Percentiles rank a stretch among this genome's conserved stretches.
phyloP scores from a whole-genome alignment of 306 rosid species.

The Coriaria nepalensis region DNA sequence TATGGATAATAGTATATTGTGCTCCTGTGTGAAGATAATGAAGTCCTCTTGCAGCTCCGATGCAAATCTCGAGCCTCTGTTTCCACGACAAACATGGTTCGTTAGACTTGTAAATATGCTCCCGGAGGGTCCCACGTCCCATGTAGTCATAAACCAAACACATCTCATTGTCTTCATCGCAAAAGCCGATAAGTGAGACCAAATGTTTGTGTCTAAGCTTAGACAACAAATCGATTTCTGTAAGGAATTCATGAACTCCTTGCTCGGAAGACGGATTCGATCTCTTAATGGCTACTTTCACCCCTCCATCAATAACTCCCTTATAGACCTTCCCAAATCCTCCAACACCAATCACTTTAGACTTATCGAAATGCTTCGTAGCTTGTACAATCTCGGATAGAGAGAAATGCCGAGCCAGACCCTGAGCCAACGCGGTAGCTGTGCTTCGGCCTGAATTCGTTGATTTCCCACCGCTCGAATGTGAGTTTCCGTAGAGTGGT shows the following conservation, averaged over 20 bases:
- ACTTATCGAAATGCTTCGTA: slow-evolving; percentile 28
- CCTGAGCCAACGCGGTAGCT: slow-evolving; percentile 32
- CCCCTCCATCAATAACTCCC: slow-evolving; percentile 30
- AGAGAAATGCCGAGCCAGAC: slow-evolving; percentile 35
- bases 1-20: slow-evolving; percentile 37
- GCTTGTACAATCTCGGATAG: slow-evolving; percentile 30
- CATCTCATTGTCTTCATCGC: slow-evolving; percentile 42
- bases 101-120: slow-evolving; percentile 37
- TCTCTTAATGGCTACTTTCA: slow-evolving; percentile 36
- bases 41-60: slow-evolving; percentile 49
- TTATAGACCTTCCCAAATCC: slow-evolving; percentile 48
- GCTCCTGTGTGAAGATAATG: slow-evolving; percentile 51
- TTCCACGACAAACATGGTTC: slow-evolving; percentile 37
- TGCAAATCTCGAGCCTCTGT: slow-evolving; percentile 37
- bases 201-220: slow-evolving; percentile 43
- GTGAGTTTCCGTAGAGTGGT: slow-evolving; percentile 36
- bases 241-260: slow-evolving; percentile 40
- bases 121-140: slow-evolving; percentile 34
- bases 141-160: slow-evolving; percentile 40
- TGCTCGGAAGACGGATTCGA: slow-evolving; percentile 43
- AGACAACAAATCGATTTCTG: slow-evolving; percentile 46
- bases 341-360: slow-evolving; percentile 39
- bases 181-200: slow-evolving; percentile 39
- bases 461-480: slow-evolving; percentile 30
- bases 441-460: slow-evolving; percentile 29